A percentile compares a stretch with the other conserved stretches of the same genome.
Evolutionary conservation across 805 yeast species (phyloP).

Genomic region (Nakazawaea ernobii): DNA sequence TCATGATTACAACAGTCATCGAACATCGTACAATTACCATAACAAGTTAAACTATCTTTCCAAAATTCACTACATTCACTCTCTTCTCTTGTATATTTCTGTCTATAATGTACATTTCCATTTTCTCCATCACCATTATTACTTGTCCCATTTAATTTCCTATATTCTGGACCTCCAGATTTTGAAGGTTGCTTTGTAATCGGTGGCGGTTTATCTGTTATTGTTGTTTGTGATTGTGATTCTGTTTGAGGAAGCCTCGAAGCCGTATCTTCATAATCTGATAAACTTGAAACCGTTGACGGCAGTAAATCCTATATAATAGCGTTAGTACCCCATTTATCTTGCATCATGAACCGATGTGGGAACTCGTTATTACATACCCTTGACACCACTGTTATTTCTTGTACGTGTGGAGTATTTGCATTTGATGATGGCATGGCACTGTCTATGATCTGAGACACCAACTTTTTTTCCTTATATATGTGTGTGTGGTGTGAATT

Average conservation of each 20-base stretch:
- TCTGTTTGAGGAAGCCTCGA: not conserved
- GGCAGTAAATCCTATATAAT: conserved; percentile 6
- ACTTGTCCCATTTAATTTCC: not conserved
- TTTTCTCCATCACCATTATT: not conserved
- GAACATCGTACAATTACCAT: conserved; percentile 2
- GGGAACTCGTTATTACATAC: not conserved
- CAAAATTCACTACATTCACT: conserved; percentile 10
- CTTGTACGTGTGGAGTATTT: too few relatives aligned
- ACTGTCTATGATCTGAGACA: too few relatives aligned
- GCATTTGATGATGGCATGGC: too few relatives aligned
- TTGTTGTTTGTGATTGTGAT: conserved; percentile 2
- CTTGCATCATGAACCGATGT: too few relatives aligned
- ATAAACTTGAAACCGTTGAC: conserved; percentile 1
- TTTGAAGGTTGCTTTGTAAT: conserved; percentile 2
- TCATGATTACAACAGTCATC: conserved; percentile 8
- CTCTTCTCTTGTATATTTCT: not conserved
- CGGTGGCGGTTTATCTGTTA: not conserved
- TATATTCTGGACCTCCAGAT: not conserved
- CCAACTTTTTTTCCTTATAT: too few relatives aligned
- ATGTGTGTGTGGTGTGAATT: too few relatives aligned
- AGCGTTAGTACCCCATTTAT: too few relatives aligned
- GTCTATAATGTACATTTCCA: not conserved
- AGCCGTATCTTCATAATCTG: conserved; percentile 2
- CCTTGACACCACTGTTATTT: not conserved
- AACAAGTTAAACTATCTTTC: conserved; percentile 6